These are phyloP conservation scores for Triadica sebifera DNA, from an alignment of 345 rosid genomes.

Conservation along the genomic window DNA sequence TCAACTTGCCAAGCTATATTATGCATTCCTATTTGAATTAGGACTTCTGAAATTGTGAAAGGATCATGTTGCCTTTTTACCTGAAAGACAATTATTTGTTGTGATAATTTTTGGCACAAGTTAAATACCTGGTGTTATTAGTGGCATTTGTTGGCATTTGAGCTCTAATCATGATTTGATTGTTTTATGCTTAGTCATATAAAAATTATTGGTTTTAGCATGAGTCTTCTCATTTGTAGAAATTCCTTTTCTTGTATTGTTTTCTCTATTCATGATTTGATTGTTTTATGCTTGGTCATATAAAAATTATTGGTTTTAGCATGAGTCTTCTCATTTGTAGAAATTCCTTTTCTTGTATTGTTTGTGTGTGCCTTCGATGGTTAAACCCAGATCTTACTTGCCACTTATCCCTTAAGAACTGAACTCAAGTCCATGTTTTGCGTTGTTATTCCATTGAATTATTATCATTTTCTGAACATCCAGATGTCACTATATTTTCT, in stretches of 20 bases:
- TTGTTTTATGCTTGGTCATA: too few species aligned
- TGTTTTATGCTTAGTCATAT: too few species aligned
- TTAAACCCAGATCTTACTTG: background rate
- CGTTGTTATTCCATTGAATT: background rate
- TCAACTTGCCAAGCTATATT: background rate
- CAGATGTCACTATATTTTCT: background rate
- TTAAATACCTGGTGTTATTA: background rate
- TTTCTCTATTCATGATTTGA: too few species aligned
- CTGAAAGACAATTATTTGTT: background rate
- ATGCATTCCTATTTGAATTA: background rate
- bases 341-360: too few species aligned
- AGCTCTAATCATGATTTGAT: too few species aligned
- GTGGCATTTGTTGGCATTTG: background rate
- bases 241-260: too few species aligned
- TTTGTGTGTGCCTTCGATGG: background rate
- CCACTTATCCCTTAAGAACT: background rate
- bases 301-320: too few species aligned
- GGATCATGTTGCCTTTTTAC: conserved; percentile 11
- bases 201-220: too few species aligned
- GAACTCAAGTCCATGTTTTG: background rate
- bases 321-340: too few species aligned
- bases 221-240: too few species aligned
- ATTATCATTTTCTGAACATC: background rate
- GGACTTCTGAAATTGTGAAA: background rate
- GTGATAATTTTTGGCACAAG: background rate